These are phyloP conservation scores for Ceratobasidium sp. DNA, from an alignment of 1,284 basidiomycete genomes.

Conservation along the genomic window DNA sequence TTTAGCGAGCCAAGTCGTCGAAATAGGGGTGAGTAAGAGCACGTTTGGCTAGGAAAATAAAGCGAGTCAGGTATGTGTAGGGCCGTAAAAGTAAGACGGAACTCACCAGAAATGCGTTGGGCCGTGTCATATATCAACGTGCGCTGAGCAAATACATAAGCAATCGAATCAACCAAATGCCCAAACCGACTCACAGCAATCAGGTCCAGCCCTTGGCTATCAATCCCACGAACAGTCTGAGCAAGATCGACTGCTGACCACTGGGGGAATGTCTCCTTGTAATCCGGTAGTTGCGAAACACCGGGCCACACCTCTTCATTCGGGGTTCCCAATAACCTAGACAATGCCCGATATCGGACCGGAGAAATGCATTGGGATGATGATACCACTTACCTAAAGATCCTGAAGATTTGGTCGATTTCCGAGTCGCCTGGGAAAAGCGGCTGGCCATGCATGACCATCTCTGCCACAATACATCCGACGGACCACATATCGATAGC, in stretches of 20 bases:
- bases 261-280: conserved; percentile 96
- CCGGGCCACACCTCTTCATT: conserved; percentile 93
- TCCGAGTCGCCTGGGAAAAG: conserved; percentile 98
- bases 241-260: conserved; percentile 65
- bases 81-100: not conserved
- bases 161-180: not conserved
- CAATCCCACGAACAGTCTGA: conserved; percentile 53
- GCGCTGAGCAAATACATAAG: conserved; percentile 57
- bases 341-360: conserved; percentile 18
- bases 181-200: conserved; percentile 61
- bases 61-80: conserved; percentile 14
- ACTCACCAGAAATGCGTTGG: conserved; percentile 87
- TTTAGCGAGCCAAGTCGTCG: conserved; percentile 50
- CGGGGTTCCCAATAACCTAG: conserved; percentile 92
- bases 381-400: conserved; percentile 76
- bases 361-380: not conserved
- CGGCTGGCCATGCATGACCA: conserved; percentile 87
- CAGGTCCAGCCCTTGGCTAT: conserved; percentile 72
- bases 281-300: conserved; percentile 88
- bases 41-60: conserved; percentile 70
- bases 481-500: conserved; percentile 99
- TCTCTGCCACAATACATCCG: conserved; percentile 90
- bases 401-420: conserved; percentile 99
- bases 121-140: conserved; percentile 93
- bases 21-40: conserved; percentile 87